These are phyloP conservation scores for Periglandula ipomoeae DNA, from an alignment of 2,329 filamentous ascomycete genomes.

Conservation along the genomic window DNA sequence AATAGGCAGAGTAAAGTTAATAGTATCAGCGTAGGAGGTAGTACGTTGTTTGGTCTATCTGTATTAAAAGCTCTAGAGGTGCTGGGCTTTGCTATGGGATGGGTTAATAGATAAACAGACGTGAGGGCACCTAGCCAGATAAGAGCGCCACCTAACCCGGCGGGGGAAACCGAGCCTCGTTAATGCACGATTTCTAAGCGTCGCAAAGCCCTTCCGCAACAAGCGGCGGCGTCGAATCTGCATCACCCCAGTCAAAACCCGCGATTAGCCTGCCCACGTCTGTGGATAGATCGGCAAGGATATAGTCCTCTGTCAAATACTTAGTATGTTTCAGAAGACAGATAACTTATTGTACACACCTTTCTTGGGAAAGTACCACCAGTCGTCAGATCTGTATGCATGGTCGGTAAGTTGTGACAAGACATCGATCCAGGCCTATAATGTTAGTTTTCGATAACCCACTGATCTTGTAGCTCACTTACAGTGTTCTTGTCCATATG, in stretches of 20 bases:
- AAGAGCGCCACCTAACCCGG: too few species aligned
- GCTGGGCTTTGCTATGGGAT: too few species aligned
- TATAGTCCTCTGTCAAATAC: slow-evolving; percentile 17
- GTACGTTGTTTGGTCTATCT: too few species aligned
- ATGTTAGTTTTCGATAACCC: too few species aligned
- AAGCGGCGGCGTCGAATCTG: slow-evolving; percentile 16
- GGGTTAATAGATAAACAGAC: too few species aligned
- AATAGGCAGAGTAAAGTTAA: too few species aligned
- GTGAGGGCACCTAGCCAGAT: too few species aligned
- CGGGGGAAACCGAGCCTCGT: too few species aligned
- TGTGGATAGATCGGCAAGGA: slow-evolving; percentile 18
- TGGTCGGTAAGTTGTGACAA: slow-evolving; percentile 26
- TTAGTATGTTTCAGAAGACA: slow-evolving; percentile 5
- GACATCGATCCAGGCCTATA: slow-evolving; percentile 17
- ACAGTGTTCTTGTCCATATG: neutral
- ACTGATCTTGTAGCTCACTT: too few species aligned
- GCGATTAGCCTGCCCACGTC: slow-evolving; percentile 16
- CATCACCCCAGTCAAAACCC: slow-evolving; percentile 19
- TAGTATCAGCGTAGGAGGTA: too few species aligned
- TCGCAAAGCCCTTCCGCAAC: slow-evolving; percentile 20
- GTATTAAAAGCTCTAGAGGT: too few species aligned
- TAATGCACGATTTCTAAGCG: neutral
- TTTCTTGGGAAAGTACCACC: slow-evolving; percentile 29
- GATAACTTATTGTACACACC: too few species aligned
- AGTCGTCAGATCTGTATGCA: slow-evolving; percentile 32